phyloP scores from a whole-genome alignment of 2,329 filamentous ascomycete genomes.

The Talaromyces islandicus region DNA sequence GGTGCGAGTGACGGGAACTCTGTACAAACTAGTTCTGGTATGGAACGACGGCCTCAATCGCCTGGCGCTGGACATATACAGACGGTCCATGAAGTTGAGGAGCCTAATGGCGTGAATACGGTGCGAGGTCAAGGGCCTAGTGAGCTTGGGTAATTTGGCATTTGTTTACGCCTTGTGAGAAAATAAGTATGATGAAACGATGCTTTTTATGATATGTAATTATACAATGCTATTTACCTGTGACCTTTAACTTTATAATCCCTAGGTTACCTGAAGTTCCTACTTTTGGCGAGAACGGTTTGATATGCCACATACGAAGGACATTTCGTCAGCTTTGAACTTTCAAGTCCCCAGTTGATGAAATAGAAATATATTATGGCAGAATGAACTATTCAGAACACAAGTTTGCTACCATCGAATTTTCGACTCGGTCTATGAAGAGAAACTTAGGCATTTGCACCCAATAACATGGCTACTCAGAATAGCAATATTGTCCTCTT shows the following conservation, averaged over 20 bases:
- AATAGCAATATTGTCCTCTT: not conserved
- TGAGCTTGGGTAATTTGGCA: not conserved
- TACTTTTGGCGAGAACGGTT: not conserved
- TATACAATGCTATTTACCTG: not conserved
- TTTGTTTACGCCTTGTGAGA: not conserved
- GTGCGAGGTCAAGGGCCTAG: not conserved
- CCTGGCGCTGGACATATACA: not conserved
- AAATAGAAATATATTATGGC: too few species aligned
- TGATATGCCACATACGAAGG: not conserved
- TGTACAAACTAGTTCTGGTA: not conserved
- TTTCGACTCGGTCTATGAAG: not conserved
- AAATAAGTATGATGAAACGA: not conserved
- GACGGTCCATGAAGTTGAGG: conserved; percentile 9
- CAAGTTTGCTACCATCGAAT: not conserved
- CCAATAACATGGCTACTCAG: not conserved
- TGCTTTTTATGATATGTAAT: not conserved
- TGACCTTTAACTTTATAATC: not conserved
- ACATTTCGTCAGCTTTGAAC: not conserved
- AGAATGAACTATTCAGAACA: not conserved
- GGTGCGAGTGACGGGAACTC: not conserved
- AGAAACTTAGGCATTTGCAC: not conserved
- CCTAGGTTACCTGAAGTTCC: not conserved
- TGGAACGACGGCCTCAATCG: not conserved
- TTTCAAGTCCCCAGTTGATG: not conserved
- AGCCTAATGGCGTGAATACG: not conserved